A percentile compares a stretch with the other conserved stretches of the same genome.
phyloP scores from a whole-genome alignment of 176 grass and related monocot species.

The Avena insularis region DNA sequence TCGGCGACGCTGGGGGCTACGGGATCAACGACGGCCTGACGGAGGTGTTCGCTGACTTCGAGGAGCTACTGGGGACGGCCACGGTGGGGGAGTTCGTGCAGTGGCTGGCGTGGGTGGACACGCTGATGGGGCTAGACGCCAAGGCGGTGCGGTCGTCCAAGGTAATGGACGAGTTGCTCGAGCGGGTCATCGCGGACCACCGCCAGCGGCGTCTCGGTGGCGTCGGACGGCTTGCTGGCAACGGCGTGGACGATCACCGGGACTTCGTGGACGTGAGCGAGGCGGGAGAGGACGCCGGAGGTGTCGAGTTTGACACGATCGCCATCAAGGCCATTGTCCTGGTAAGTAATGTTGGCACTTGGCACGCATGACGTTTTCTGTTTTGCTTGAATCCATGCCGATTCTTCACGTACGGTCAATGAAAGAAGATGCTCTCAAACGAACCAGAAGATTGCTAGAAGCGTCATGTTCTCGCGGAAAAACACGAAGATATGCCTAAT shows the following conservation, averaged over 20 bases:
- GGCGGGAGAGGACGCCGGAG: neutral
- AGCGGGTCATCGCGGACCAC: constrained; percentile 44
- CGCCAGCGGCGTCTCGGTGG: neutral
- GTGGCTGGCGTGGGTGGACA: constrained; percentile 57
- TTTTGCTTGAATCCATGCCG: neutral
- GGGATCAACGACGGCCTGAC: constrained; percentile 27
- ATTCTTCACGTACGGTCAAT: neutral
- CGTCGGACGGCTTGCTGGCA: too few species aligned
- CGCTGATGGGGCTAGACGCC: constrained; percentile 36
- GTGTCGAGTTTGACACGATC: neutral
- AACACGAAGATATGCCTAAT: too few species aligned
- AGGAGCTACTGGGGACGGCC: constrained; percentile 38
- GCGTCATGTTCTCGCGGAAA: too few species aligned
- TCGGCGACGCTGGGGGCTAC: neutral
- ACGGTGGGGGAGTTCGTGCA: constrained; percentile 51
- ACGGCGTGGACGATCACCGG: neutral
- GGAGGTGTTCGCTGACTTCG: constrained; percentile 57
- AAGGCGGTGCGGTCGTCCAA: constrained; percentile 19
- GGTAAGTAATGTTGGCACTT: neutral
- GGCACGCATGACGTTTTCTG: neutral
- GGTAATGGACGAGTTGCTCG: constrained; percentile 36
- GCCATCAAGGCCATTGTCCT: constrained; percentile 42
- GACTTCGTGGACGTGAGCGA: constrained; percentile 53
- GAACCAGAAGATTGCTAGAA: neutral
- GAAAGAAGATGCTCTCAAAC: neutral